A percentile compares a stretch with the other conserved stretches of the same genome.
phyloP scores from a whole-genome alignment of 1,284 basidiomycete genomes.

The Schizopora paradoxa region DNA sequence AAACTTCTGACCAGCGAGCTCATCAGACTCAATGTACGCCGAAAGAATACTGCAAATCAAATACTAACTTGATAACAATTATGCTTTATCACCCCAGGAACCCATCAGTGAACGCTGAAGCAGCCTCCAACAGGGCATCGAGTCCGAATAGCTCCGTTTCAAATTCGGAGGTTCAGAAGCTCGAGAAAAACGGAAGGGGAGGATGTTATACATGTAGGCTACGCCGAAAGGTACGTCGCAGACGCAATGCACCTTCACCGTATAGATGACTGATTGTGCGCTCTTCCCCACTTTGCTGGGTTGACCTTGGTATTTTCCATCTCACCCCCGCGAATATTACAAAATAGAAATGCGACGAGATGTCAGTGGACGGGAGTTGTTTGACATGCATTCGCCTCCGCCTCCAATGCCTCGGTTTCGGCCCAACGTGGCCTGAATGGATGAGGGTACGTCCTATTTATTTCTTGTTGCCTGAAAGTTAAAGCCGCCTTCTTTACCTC shows the following conservation, averaged over 20 bases:
- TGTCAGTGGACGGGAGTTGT: conserved; percentile 57
- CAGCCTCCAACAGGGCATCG: no score
- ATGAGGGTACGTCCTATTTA: conserved; percentile 51
- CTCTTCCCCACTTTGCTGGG: conserved; percentile 16
- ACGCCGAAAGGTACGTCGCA: conserved; percentile 59
- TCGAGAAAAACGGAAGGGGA: no score
- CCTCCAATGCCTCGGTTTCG: conserved; percentile 79
- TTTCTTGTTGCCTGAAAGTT: no score
- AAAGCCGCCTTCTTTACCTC: no score
- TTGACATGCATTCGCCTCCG: conserved; percentile 71
- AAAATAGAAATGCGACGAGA: conserved; percentile 86
- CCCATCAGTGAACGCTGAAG: no score
- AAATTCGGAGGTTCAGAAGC: no score
- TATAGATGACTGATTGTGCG: conserved; percentile 19
- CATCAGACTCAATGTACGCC: no score
- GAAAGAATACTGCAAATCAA: no score
- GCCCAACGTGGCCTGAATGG: conserved; percentile 80
- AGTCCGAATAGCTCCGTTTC: no score
- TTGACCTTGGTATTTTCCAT: conserved; percentile 13
- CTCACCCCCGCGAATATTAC: conserved; percentile 11
- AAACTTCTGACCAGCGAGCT: no score
- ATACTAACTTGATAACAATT: no score
- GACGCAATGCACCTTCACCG: conserved; percentile 18
- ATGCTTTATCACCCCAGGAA: no score
- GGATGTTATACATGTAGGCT: conserved; percentile 83